Percentiles rank a stretch among this genome's conserved stretches.
Evolutionary conservation across 345 rosid species (phyloP).

Genomic region (Arabidopsis arenosa): DNA sequence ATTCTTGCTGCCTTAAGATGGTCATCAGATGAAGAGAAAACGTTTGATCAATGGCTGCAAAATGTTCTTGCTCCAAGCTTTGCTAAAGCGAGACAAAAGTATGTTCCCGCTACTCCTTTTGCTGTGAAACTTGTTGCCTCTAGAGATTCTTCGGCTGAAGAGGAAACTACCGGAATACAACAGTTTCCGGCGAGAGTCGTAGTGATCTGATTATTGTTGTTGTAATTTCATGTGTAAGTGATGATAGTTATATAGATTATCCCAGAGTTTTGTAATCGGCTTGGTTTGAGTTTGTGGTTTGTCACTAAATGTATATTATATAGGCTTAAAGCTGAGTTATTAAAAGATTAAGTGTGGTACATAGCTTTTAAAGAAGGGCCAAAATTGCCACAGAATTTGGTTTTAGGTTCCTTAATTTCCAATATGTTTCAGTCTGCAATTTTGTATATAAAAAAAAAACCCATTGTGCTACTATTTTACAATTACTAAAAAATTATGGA

Average conservation of each 20-base stretch:
- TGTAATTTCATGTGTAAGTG: slow-evolving; percentile 2
- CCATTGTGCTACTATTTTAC: slow-evolving; percentile 1
- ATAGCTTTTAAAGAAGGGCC: slow-evolving; percentile 11
- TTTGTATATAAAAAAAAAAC: not conserved
- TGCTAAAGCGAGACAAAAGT: slow-evolving; percentile 47
- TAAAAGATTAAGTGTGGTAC: slow-evolving; percentile 2
- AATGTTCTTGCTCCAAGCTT: slow-evolving; percentile 56
- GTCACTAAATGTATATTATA: slow-evolving; percentile 38
- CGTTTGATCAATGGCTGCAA: slow-evolving; percentile 61
- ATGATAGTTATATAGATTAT: slow-evolving; percentile 32
- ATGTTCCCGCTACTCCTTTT: slow-evolving; percentile 24
- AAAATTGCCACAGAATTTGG: slow-evolving; percentile 21
- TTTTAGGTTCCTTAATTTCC: not conserved
- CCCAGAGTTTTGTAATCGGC: slow-evolving; percentile 38
- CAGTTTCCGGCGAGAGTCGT: slow-evolving; percentile 53
- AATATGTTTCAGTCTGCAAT: too few species aligned
- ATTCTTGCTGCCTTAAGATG: slow-evolving; percentile 64
- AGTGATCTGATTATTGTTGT: slow-evolving; percentile 18
- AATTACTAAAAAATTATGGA: not conserved
- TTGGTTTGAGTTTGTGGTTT: slow-evolving; percentile 44
- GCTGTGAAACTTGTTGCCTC: slow-evolving; percentile 52
- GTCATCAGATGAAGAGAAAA: slow-evolving; percentile 49
- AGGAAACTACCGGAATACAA: slow-evolving; percentile 46
- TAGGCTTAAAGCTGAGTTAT: slow-evolving; percentile 27
- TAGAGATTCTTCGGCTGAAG: slow-evolving; percentile 46